Percentiles rank a stretch among this genome's conserved stretches.
These are phyloP conservation scores for Apiospora rasikravindrae DNA, from an alignment of 2,329 filamentous ascomycete genomes.

Conservation along the genomic window DNA sequence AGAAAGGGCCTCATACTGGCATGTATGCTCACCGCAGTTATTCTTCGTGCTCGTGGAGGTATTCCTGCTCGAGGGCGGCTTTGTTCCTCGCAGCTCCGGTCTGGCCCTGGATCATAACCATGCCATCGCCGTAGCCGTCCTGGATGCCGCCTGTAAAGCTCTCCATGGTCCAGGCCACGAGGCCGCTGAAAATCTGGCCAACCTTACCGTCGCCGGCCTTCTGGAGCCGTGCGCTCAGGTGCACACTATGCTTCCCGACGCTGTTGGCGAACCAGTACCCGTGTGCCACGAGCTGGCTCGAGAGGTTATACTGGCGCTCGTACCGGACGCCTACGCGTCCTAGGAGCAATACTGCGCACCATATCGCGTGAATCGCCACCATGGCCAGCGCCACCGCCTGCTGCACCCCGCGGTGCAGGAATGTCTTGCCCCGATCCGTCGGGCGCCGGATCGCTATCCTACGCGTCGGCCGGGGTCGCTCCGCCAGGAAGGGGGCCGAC, in stretches of 20 bases:
- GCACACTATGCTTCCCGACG: constrained; percentile 57
- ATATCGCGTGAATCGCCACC: constrained; percentile 63
- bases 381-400: constrained; percentile 62
- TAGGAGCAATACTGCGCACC: constrained; percentile 60
- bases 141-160: constrained; percentile 70
- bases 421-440: constrained; percentile 43
- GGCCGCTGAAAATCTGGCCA: constrained; percentile 61
- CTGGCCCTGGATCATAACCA: constrained; percentile 28
- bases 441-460: constrained; percentile 22
- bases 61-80: not conserved
- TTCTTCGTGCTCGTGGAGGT: not conserved
- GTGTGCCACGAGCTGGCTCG: constrained; percentile 58
- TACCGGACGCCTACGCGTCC: constrained; percentile 61
- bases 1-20: not conserved
- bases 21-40: not conserved
- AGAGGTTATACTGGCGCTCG: constrained; percentile 70
- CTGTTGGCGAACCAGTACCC: constrained; percentile 58
- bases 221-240: constrained; percentile 59
- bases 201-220: constrained; percentile 68
- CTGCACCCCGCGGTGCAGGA: constrained; percentile 65
- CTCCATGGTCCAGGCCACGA: constrained; percentile 65
- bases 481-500: constrained; percentile 23
- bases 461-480: constrained; percentile 7
- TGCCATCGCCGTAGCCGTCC: constrained; percentile 59
- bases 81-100: not conserved